These are phyloP conservation scores for Strobilomyces dryophilus DNA, from an alignment of 768 basidiomycete genomes.

Conservation along the genomic window DNA sequence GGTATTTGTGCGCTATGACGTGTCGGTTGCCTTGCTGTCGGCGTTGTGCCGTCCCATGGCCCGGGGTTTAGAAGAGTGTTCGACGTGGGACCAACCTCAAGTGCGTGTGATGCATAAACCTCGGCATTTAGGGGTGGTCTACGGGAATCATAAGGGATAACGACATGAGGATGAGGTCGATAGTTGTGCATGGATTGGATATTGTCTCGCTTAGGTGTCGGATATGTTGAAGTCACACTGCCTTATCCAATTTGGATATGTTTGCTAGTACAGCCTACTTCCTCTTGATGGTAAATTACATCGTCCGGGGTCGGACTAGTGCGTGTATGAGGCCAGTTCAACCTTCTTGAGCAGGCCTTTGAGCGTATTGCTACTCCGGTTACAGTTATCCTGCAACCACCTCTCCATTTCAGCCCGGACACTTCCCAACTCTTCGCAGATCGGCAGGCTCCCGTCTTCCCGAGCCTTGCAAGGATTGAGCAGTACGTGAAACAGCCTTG, in stretches of 20 bases:
- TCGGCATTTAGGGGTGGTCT: conserved; percentile 30
- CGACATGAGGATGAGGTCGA: conserved; percentile 34
- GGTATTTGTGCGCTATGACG: conserved; percentile 14
- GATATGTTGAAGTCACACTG: neutral
- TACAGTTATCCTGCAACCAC: conserved; percentile 86
- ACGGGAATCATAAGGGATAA: conserved; percentile 35
- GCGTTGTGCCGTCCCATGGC: conserved; percentile 32
- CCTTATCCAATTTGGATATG: conserved; percentile 22
- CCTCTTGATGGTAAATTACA: too few species aligned
- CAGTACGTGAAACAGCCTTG: conserved; percentile 72
- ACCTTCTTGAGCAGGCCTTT: conserved; percentile 84
- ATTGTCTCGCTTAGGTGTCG: neutral
- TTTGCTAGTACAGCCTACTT: conserved; percentile 1
- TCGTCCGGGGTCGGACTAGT: conserved; percentile 5
- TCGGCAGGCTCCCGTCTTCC: conserved; percentile 59
- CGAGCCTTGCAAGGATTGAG: conserved; percentile 74
- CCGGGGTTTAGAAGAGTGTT: conserved; percentile 19
- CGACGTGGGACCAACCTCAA: conserved; percentile 26
- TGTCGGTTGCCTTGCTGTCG: conserved; percentile 22
- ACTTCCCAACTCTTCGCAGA: conserved; percentile 60
- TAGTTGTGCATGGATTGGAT: conserved; percentile 24
- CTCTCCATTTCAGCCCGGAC: conserved; percentile 79
- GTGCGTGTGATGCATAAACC: conserved; percentile 29
- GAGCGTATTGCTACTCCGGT: conserved; percentile 74
- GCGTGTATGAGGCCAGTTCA: conserved; percentile 46